Evolutionary conservation across 2,329 filamentous ascomycete genomes (phyloP), one percentile per base, ranked within the genome.

Genomic region (Paramyrothecium sp.): DNA sequence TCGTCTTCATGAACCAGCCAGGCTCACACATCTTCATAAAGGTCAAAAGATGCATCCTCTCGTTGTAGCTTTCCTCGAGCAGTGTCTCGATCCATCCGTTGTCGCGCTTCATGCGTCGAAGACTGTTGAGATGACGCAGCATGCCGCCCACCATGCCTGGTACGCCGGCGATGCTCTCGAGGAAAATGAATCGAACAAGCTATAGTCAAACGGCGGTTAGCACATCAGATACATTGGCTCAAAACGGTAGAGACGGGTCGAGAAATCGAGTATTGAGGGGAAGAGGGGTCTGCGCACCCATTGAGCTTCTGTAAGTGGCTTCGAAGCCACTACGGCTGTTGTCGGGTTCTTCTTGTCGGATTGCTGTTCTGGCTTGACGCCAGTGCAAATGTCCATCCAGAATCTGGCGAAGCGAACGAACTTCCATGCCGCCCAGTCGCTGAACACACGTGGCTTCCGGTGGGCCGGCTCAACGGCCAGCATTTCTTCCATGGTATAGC

Each of bases 131-230:
- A 75, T 99, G 95, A 34, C 95, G 83, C 17, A 98, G 80, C 90
- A 97, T 97, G 21, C 92, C 95, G 0, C 89, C 95, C 0, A 98
- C 94, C 92, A 98, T 98, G 8, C 95, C 95, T 0, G 95, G 95
- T 0, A 98, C 95, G 34, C 92, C 95, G 13, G 95, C 95, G 44
- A 99, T 91, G 52, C 89, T 93, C 73, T 99, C 95, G 34, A 99
- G 83, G 73, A 99, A 99, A 64, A 99, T 84, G 69, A 97, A 94
- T 7, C 94, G 85, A 52, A 90, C 85, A 65, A 97, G 81, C 80
- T 80, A 53, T 20, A 20, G 50, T 7, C 21, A 23, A 51, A 69
- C 26, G 10, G 10, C 54, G 68, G 62, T 47, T 26, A 16, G 50
- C n/a, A 1, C 33, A 46, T n/a, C 19, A 47, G 22, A 21, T 4